Evolutionary conservation across 305 asterid species (phyloP), one percentile per base, ranked within the genome.

Genomic region (Fraxinus xanthoxyloides): DNA sequence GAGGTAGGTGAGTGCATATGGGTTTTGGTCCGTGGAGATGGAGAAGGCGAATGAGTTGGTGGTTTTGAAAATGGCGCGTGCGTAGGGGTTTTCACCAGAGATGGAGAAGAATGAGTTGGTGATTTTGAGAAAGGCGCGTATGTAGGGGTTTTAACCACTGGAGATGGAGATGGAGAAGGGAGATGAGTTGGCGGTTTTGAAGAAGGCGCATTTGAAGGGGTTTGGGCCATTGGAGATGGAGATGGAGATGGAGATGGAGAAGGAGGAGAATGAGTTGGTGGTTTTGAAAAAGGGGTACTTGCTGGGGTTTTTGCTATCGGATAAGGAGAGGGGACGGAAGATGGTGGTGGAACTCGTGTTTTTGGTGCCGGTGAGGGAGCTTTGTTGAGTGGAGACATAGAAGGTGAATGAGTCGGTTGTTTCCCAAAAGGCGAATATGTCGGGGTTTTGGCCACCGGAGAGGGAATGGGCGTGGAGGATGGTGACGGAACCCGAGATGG

Each of bases 11-110:
- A 9, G 38, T 12, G 38, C 5, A 1, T n/a, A 13, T 23, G 40
- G 7, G 43, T 70, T 70, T 23, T 15, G 17, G n/a, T 13, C 26
- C 26, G 19, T 6, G 85, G 46, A 38, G 84, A 13, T 4, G 83
- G 85, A 6, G 85, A 65, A 2, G 69, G 77, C 2, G 77, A 77
- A 31, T 43, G 67, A n/a, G 75, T 59, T 3, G 82, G 86, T 40
- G 85, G 51, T 7, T 2, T 59, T 59, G 10, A 59, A 6, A 3
- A 5, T 2, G 26, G 28, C 3, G 12, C 12, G 2, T 21, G 3
- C 23, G 30, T 19, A 1, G 69, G 69, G 7, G 30, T 21, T 21
- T n/a, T n/a, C 0, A 59, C 0, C 7, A 28, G 69, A 59, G 69
- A 59, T n/a, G 69, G 69, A 59, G 13, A n/a, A 19, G 69, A 59